These are phyloP conservation scores for Trypanosoma grayi DNA, from an alignment of 208 protist species.

Conservation along the genomic window DNA sequence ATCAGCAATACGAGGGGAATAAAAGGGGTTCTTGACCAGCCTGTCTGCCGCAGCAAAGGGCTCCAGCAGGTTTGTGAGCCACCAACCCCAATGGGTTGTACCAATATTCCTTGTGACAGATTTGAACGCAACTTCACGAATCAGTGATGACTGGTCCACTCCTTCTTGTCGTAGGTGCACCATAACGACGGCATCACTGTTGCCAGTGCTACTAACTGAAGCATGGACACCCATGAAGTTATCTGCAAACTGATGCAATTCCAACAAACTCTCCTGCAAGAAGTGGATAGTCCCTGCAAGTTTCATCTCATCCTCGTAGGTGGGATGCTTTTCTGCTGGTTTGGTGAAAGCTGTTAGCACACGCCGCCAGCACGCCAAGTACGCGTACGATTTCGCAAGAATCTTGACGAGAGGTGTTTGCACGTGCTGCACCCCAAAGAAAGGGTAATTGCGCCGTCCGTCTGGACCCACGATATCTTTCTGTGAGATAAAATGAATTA, in stretches of 20 bases:
- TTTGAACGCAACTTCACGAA: conserved; percentile 80
- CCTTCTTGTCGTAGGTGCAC: conserved; percentile 80
- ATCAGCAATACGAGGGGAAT: conserved; percentile 84
- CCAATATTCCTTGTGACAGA: conserved; percentile 83
- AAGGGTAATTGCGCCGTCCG: conserved; percentile 75
- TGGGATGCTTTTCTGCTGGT: conserved; percentile 26
- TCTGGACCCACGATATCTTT: conserved; percentile 74
- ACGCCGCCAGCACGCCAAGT: conserved; percentile 63
- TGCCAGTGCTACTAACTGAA: conserved; percentile 50
- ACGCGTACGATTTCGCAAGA: conserved; percentile 71
- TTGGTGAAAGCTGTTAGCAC: conserved; percentile 59
- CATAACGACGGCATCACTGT: conserved; percentile 33
- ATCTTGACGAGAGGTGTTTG: conserved; percentile 80
- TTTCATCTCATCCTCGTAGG: conserved; percentile 75
- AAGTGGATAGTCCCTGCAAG: conserved; percentile 78
- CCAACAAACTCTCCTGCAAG: conserved; percentile 63
- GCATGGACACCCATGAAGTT: conserved; percentile 63
- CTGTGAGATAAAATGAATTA: conserved; percentile 59
- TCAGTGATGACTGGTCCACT: conserved; percentile 61
- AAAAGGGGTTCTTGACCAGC: conserved; percentile 85
- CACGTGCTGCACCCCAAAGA: conserved; percentile 83
- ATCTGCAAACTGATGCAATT: conserved; percentile 53
- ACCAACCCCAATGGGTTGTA: conserved; percentile 91
- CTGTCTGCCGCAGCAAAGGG: conserved; percentile 62
- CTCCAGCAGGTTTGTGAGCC: conserved; percentile 66